These are phyloP conservation scores for Agaricales sp. DNA, from an alignment of 1,284 basidiomycete species.

Conservation along the genomic window DNA sequence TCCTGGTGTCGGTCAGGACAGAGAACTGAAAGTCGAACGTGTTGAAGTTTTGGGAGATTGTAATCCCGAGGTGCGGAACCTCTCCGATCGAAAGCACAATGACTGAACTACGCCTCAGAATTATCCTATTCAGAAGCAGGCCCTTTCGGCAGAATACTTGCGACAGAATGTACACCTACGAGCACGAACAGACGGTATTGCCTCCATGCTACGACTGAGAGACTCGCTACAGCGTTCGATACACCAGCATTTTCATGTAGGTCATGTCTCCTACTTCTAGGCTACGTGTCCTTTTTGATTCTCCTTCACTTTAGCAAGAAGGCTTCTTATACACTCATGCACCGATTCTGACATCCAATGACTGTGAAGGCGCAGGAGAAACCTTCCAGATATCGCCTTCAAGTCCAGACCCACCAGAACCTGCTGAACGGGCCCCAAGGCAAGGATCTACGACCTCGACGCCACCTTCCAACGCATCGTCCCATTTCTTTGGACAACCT, in stretches of 20 bases:
- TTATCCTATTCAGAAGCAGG: slow-evolving; percentile 86
- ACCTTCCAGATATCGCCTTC: slow-evolving; percentile 62
- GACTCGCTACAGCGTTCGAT: slow-evolving; percentile 43
- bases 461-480: slow-evolving; percentile 11
- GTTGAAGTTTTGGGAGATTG: slow-evolving; percentile 65
- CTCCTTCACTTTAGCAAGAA: slow-evolving; percentile 36
- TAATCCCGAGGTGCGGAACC: slow-evolving; percentile 62
- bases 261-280: not conserved
- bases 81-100: too few relatives aligned
- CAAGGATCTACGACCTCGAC: slow-evolving; percentile 8
- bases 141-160: slow-evolving; percentile 63
- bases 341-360: slow-evolving; percentile 83
- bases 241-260: slow-evolving; percentile 58
- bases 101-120: slow-evolving; percentile 29
- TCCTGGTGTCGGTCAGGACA: slow-evolving; percentile 58
- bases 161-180: slow-evolving; percentile 80
- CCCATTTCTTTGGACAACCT: slow-evolving; percentile 55
- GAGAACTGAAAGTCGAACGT: slow-evolving; percentile 64
- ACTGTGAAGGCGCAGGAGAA: slow-evolving; percentile 98
- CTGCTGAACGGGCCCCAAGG: not conserved
- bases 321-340: slow-evolving; percentile 78
- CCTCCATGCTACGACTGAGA: slow-evolving; percentile 68
- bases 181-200: slow-evolving; percentile 62
- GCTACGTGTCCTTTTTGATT: slow-evolving; percentile 5
- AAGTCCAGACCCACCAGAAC: slow-evolving; percentile 10